Base-by-base conservation (phyloP, 768 basidiomycete genomes). In the Rhodotorula toruloides region DNA sequence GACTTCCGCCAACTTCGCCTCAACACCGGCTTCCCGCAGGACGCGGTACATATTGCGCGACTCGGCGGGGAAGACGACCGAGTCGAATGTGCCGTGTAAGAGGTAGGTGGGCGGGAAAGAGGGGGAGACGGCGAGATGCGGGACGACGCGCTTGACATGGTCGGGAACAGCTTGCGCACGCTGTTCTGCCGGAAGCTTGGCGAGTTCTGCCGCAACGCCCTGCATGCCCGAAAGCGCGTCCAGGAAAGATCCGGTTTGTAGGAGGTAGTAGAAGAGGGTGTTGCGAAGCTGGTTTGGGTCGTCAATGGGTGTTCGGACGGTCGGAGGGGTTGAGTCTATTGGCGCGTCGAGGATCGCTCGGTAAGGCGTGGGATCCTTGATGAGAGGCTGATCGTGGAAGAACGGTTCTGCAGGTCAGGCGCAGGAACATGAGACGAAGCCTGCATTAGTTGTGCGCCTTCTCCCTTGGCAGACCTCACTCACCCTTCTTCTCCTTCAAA, bases 241-340 rank as follows among this genome's bases (percentile, higher is more conserved):
- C 32, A 61, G n/a, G 34, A 52, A 43, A 10, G 43, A 34, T 16
- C 32, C 60, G n/a, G 50, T 37, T 32, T 61, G 60, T 16, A 61
- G 43, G 9, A 61, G 50, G 42, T 44, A 61, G 50, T 42, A 36
- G 50, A 44, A 39, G 60, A 36, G 52, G 16, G 40, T 29, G 2
- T 13, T 4, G 25, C 46, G 50, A 0, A n/a, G 32, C 12, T 21
- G 0, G 42, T 16, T 9, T 12, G 34, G 34, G 60, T 31, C 43
- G 31, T 5, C 16, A 10, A 22, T 27, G 22, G n/a, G 32, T 4
- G 25, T 29, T 17, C 11, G 3, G 32, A 61, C 32, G 0, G 42
- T n/a, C 19, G 60, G 50, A 3, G 42, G 52, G 2, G 43, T 46
- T 4, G 52, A 4, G 4, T 17, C 21, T 1, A 12, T 21, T 1